Evolutionary conservation across 495 filamentous ascomycete genomes (phyloP), one percentile per base, ranked within the genome.

Genomic region (Parachaetomium inaequale): DNA sequence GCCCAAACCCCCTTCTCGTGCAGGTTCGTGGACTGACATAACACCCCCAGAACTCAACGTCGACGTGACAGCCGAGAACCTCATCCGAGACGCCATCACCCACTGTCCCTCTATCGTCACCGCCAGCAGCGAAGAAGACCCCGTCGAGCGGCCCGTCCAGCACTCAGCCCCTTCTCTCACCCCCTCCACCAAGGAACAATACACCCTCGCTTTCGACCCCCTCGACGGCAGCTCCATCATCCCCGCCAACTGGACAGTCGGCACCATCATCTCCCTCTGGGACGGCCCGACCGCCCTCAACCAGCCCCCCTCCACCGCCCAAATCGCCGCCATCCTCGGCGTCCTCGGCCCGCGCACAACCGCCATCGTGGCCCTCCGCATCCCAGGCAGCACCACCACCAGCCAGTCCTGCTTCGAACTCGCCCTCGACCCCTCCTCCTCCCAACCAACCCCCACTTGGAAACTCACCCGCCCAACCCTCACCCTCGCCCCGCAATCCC

Each of bases 191-290:
- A 7, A 42, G 45, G 80, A 82, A 53, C 63, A 74, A n/a, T 83
- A 83, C 68, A 79, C 81, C 1, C 58, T 82, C n/a, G 81, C 79
- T 3, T 84, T 84, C 64, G 81, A 84, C 62, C 81, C 81, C 23
- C 74, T 83, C 0, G 81, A 84, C 59, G 80, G 81, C 10, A 78
- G 75, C 69, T 82, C 79, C 32, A 83, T 83, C 64, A 81, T 82
- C 52, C 74, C 74, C 10, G 73, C 81, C 1, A 83, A 84, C 51
- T 83, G 79, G 79, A 74, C 77, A 3, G 81, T 84, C 19, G 81
- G 81, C 10, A 79, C 80, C 21, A 83, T 84, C 53, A 63, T 82
- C 40, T 78, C 77, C 28, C 66, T 82, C 26, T 84, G 81, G 81
- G 73, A 79, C 32, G 78, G 79, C 15, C 56, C 55, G 0, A 70